Conservation (phyloP, 176 grass and related monocot species). For the Avena insularis region DNA sequence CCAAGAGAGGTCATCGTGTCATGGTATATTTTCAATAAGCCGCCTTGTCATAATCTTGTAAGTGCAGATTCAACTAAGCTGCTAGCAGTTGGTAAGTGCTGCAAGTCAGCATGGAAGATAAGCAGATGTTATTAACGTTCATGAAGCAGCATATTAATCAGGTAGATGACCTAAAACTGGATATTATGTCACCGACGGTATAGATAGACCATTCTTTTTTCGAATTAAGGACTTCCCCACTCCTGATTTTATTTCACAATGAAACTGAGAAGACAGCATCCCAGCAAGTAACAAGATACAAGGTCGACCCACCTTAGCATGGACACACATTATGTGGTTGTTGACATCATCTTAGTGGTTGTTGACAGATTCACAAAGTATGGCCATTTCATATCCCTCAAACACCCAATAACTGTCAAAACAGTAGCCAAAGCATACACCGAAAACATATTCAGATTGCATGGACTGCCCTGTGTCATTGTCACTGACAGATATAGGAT, state of each 20-base stretch:
- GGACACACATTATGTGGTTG: too few relatives aligned
- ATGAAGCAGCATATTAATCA: conserved; percentile 20
- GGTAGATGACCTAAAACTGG: conserved; percentile 28
- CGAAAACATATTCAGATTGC: too few relatives aligned
- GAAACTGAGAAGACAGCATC: background rate
- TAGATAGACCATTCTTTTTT: background rate
- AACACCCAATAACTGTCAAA: too few relatives aligned
- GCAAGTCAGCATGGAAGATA: conserved; percentile 30
- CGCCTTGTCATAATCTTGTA: conserved; percentile 34
- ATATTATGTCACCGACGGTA: background rate
- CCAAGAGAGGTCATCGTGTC: conserved; percentile 93
- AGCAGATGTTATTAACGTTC: background rate
- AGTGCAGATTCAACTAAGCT: conserved; percentile 41
- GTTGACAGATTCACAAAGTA: too few relatives aligned
- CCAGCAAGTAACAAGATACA: background rate
- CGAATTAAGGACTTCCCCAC: background rate
- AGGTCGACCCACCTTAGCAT: background rate
- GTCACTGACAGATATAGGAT: too few relatives aligned
- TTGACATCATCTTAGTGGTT: too few relatives aligned
- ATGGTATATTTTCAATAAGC: conserved; percentile 70
- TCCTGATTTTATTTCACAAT: background rate
- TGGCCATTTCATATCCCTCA: too few relatives aligned
- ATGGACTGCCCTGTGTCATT: too few relatives aligned
- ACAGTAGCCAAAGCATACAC: too few relatives aligned
- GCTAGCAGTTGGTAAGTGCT: conserved; percentile 29